Conservation (phyloP, 2,329 filamentous ascomycete species). For the Ophiostoma australiae region DNA sequence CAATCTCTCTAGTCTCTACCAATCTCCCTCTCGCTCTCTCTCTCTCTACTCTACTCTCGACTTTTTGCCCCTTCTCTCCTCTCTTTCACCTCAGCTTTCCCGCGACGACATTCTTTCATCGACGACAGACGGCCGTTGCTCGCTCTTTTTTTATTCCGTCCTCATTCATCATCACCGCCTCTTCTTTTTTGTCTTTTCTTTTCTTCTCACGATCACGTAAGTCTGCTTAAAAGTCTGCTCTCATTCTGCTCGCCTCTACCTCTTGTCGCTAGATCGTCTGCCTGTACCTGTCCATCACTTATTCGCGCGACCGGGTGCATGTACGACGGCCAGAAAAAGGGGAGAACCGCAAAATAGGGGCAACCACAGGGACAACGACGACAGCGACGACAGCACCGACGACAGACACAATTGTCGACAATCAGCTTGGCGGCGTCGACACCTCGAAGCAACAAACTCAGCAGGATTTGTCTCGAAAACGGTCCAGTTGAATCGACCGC, state of each 20-base stretch:
- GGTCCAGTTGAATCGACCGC: background rate
- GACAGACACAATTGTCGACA: background rate
- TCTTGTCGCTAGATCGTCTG: background rate
- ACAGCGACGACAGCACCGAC: background rate
- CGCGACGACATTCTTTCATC: slow-evolving; percentile 6
- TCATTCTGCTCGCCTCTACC: background rate
- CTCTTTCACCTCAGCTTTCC: background rate
- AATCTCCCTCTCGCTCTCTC: too few species aligned
- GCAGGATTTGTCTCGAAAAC: background rate
- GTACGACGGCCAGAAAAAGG: background rate
- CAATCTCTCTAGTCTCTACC: background rate
- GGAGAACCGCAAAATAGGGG: slow-evolving; percentile 10
- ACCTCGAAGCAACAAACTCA: background rate
- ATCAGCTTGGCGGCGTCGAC: background rate
- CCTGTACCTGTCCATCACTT: slow-evolving; percentile 14
- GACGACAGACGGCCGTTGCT: slow-evolving; percentile 14
- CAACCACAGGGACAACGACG: background rate
- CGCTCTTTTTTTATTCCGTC: background rate
- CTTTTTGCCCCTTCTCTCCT: background rate
- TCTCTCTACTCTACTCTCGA: background rate
- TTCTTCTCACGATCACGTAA: background rate
- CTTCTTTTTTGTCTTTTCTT: background rate
- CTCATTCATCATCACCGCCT: background rate
- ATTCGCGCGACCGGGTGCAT: background rate
- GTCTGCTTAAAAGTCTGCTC: background rate